A percentile compares a stretch with the other conserved stretches of the same genome.
Evolutionary conservation across 2,329 filamentous ascomycete species (phyloP).

Genomic region (Coniochaeta hoffmannii): DNA sequence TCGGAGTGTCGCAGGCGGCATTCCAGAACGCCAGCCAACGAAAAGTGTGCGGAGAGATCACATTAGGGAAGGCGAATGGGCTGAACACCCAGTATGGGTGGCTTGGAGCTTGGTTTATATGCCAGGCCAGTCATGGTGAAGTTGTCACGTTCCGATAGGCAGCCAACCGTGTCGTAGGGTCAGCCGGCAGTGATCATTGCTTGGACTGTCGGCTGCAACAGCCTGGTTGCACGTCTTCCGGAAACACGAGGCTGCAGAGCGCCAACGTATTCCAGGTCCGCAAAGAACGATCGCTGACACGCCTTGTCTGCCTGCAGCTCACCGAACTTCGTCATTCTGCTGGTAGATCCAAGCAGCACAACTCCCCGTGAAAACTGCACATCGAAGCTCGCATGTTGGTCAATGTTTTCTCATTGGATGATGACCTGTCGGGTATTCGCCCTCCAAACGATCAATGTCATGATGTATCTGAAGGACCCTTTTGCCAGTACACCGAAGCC

Average conservation of each 20-base stretch:
- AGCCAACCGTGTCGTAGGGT: neutral
- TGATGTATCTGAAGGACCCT: conserved; percentile 11
- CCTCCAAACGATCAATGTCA: conserved; percentile 2
- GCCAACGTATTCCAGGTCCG: neutral
- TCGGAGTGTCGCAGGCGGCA: neutral
- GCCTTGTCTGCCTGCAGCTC: neutral
- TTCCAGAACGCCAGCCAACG: neutral
- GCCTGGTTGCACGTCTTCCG: neutral
- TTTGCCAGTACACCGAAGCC: conserved; percentile 21
- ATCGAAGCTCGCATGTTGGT: neutral
- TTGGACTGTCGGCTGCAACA: neutral
- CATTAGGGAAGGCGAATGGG: neutral
- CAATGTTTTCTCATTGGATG: conserved; percentile 4
- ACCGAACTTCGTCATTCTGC: neutral
- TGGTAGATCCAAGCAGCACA: neutral
- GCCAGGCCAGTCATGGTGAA: neutral
- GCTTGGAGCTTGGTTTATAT: neutral
- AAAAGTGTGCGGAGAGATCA: neutral
- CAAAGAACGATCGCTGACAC: neutral
- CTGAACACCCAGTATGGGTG: neutral
- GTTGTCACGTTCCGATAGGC: neutral
- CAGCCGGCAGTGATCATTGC: neutral
- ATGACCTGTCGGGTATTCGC: conserved; percentile 2
- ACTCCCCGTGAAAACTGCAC: neutral
- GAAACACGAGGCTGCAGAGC: neutral